Evolutionary conservation across 139 green algal genomes (phyloP), one percentile per base, ranked within the genome.

Genomic region (Volvox reticuliferus): DNA sequence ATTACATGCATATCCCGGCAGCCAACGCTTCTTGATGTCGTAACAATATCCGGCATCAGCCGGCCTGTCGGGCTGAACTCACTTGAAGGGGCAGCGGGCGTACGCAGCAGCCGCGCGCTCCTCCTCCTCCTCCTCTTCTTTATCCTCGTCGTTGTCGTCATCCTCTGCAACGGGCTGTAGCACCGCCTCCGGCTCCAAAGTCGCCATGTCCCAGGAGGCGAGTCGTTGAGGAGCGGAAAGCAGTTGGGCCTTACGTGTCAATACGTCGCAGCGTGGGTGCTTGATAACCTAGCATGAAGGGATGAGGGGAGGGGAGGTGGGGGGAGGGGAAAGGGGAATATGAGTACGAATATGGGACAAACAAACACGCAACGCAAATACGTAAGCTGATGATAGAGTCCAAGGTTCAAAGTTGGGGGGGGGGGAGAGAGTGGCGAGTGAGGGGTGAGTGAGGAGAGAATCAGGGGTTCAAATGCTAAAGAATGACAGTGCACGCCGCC

Each of bases 181-280:
- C 67, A 88, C 24, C 2, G 67, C 5, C 63, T 62, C 67, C 22
- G 83, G 36, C 2, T 16, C 0, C 35, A 88, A 33, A 26, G 35
- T 17, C 12, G 67, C 35, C 12, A 28, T 50, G 16, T 33, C 16
- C 85, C 85, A 89, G 33, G 26, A 20, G 22, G 85, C 85, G n/a
- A 89, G 71, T 14, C 20, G 71, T 73, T 82, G 71, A 16, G 85
- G 71, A 12, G 69, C 69, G 18, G 85, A 55, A n/a, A 89, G 37
- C 85, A 89, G 85, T 73, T 89, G 85, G 26, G 85, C 21, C 85
- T 89, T 89, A 73, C 85, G 85, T 3, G 44, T 82, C 18, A 82
- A 30, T 26, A 82, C 85, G 71, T 89, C 85, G n/a, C 37, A 50
- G 14, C 85, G 85, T n/a, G 85, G 85, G 85, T 83, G 71, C 44